Percentiles rank a stretch among this genome's conserved stretches.
phyloP scores from a whole-genome alignment of 2,329 filamentous ascomycete species.

The Lachnellula willkommii region DNA sequence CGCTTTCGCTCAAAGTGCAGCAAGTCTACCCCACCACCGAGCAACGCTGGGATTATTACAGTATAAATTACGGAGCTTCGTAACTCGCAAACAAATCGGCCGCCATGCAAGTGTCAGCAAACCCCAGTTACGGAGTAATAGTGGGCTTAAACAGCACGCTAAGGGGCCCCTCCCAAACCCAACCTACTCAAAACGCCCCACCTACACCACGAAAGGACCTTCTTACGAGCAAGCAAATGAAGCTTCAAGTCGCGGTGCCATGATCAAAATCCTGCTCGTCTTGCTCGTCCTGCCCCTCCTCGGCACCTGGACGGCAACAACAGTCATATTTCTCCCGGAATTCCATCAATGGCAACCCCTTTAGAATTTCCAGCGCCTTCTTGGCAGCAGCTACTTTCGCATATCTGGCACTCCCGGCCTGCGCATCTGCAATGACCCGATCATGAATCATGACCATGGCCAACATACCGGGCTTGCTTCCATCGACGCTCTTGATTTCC shows the following conservation, averaged over 20 bases:
- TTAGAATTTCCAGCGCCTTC: constrained; percentile 46
- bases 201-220: background rate
- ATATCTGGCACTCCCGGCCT: constrained; percentile 61
- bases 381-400: constrained; percentile 66
- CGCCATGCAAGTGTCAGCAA: background rate
- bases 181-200: background rate
- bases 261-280: constrained; percentile 1
- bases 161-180: background rate
- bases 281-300: constrained; percentile 8
- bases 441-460: constrained; percentile 75
- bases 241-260: constrained; percentile 11
- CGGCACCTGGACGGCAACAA: constrained; percentile 44
- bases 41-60: too few species aligned
- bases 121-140: too few species aligned
- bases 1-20: too few species aligned
- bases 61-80: too few species aligned
- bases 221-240: background rate
- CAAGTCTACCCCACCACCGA: too few species aligned
- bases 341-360: constrained; percentile 43
- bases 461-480: constrained; percentile 48
- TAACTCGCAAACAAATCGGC: too few species aligned
- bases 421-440: constrained; percentile 55
- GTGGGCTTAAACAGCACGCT: too few species aligned
- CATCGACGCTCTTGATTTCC: constrained; percentile 37
- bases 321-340: constrained; percentile 61